phyloP scores from a whole-genome alignment of 1,284 basidiomycete genomes.

The Takashimella tepidaria region DNA sequence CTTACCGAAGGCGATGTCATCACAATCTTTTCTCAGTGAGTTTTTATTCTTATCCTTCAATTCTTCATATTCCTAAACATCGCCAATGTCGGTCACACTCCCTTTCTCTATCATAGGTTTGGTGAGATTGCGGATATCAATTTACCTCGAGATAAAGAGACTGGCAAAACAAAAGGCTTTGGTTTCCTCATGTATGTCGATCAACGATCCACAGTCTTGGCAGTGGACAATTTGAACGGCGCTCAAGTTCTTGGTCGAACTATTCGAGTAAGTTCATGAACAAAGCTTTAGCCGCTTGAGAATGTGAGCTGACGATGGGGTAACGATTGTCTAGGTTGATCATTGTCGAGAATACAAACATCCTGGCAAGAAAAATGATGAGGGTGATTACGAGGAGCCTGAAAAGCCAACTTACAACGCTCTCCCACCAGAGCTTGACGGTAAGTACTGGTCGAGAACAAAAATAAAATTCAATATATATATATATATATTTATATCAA shows the following conservation, averaged over 20 bases:
- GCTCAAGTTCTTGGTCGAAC: constrained; percentile 80
- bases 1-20: constrained; percentile 97
- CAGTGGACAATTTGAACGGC: constrained; percentile 98
- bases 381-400: constrained; percentile 81
- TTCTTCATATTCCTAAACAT: background rate
- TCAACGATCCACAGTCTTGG: constrained; percentile 89
- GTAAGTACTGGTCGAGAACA: constrained; percentile 47
- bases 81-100: background rate
- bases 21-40: constrained; percentile 94
- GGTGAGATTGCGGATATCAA: constrained; percentile 94
- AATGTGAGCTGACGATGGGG: background rate
- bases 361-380: constrained; percentile 68
- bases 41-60: constrained; percentile 12
- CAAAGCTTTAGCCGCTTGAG: background rate
- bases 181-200: constrained; percentile 99
- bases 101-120: constrained; percentile 56
- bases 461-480: background rate
- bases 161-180: constrained; percentile 84
- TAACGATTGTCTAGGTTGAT: constrained; percentile 56
- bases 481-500: background rate
- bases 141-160: constrained; percentile 84
- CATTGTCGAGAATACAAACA: constrained; percentile 94
- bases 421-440: constrained; percentile 63
- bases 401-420: constrained; percentile 83
- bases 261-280: constrained; percentile 56